A percentile compares a stretch with the other conserved stretches of the same genome.
Evolutionary conservation across 23 red algal genomes (phyloP).

Genomic region (Agarophyton chilense): DNA sequence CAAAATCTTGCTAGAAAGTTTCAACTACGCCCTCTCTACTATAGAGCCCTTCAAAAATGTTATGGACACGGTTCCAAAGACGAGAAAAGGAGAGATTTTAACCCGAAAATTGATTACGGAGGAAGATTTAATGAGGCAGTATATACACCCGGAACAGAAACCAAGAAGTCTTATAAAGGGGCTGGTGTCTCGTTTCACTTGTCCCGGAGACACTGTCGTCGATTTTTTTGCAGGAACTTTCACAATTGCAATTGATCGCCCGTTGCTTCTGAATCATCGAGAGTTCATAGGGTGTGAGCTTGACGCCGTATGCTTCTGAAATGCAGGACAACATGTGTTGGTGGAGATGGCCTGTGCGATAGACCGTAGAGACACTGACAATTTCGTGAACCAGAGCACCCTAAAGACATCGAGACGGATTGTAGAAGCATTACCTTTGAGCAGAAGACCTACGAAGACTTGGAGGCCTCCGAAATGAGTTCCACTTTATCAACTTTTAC

Average conservation of each 20-base stretch:
- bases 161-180: constrained; percentile 6
- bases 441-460: not conserved
- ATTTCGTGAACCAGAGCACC: constrained; percentile 7
- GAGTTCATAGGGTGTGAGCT: constrained; percentile 37
- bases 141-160: constrained; percentile 40
- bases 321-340: not conserved
- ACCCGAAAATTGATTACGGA: not conserved
- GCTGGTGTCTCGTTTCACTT: constrained; percentile 24
- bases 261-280: not conserved
- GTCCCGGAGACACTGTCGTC: constrained; percentile 15
- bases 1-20: constrained; percentile 8
- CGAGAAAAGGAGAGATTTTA: not conserved
- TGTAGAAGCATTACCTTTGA: not conserved
- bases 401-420: not conserved
- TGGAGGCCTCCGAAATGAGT: not conserved
- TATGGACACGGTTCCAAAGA: not conserved
- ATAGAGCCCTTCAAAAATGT: constrained; percentile 16
- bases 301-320: constrained; percentile 14
- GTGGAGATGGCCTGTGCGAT: not conserved
- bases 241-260: constrained; percentile 8
- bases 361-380: not conserved
- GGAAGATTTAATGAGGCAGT: not conserved
- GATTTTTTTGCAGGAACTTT: constrained; percentile 41
- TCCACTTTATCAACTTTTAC: constrained; percentile 15
- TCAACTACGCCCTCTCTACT: constrained; percentile 9